phyloP scores from a whole-genome alignment of 2,329 filamentous ascomycete species.

The Aotearoamyces nothofagi region DNA sequence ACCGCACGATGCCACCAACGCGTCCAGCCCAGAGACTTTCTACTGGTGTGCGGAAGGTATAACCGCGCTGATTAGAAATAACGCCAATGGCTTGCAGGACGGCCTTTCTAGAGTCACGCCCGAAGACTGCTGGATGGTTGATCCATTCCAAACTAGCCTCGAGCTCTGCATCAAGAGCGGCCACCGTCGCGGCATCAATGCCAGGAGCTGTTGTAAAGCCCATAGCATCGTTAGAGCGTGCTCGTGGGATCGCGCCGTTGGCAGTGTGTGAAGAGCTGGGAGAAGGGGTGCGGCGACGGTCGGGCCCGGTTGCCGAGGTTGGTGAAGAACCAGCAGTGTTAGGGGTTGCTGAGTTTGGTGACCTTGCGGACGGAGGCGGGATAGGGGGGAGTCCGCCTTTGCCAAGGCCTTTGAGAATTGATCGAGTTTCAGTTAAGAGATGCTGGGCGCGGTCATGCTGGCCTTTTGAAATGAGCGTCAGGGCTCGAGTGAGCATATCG shows the following conservation, averaged over 20 bases:
- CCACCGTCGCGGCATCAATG: slow-evolving; percentile 72
- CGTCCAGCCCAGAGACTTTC: slow-evolving; percentile 82
- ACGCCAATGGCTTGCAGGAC: slow-evolving; percentile 94
- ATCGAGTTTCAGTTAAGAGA: slow-evolving; percentile 80
- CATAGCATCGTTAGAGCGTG: slow-evolving; percentile 32
- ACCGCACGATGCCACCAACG: slow-evolving; percentile 62
- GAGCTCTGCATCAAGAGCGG: slow-evolving; percentile 79
- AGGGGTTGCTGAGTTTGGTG: slow-evolving; percentile 7
- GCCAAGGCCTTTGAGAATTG: slow-evolving; percentile 87
- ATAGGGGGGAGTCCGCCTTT: slow-evolving; percentile 90
- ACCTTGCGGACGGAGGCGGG: slow-evolving; percentile 39
- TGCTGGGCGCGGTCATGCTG: slow-evolving; percentile 92
- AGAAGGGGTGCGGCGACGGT: slow-evolving; percentile 24
- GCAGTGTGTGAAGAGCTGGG: slow-evolving; percentile 23
- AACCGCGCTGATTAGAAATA: slow-evolving; percentile 85
- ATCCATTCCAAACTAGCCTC: slow-evolving; percentile 94
- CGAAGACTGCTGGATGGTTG: slow-evolving; percentile 88
- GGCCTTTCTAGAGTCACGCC: slow-evolving; percentile 84
- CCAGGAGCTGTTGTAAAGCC: slow-evolving; percentile 47
- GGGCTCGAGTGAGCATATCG: slow-evolving; percentile 87
- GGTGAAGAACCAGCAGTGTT: slow-evolving; percentile 11
- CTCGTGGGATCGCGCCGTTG: slow-evolving; percentile 29
- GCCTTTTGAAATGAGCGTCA: slow-evolving; percentile 79
- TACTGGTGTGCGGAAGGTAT: slow-evolving; percentile 81
- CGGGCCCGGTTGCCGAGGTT: slow-evolving; percentile 15